Conservation (phyloP, 805 yeast genomes). For the Saturnispora kantuleensis region DNA sequence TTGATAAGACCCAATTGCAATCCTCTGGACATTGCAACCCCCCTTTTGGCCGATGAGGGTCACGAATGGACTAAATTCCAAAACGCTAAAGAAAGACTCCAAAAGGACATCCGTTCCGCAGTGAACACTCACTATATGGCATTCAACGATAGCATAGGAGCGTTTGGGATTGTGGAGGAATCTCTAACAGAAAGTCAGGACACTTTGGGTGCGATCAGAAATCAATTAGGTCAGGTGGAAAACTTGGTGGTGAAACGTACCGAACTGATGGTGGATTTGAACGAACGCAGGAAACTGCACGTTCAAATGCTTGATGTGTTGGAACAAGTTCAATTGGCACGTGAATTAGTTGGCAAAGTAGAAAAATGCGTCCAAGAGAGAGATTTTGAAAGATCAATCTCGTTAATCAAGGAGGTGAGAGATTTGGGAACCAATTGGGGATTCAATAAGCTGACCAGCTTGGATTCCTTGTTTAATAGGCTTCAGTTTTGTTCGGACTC, state of each 20-base stretch:
- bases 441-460: constrained; percentile 49
- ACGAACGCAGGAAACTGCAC: constrained; percentile 50
- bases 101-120: constrained; percentile 49
- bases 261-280: constrained; percentile 52
- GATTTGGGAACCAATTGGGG: constrained; percentile 39
- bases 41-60: constrained; percentile 75
- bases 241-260: constrained; percentile 34
- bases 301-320: constrained; percentile 62
- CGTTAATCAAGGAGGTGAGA: constrained; percentile 29
- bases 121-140: constrained; percentile 78
- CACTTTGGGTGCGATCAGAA: constrained; percentile 17
- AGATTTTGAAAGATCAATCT: constrained; percentile 44
- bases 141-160: constrained; percentile 77
- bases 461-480: constrained; percentile 40
- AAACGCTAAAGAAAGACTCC: constrained; percentile 46
- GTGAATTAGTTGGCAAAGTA: constrained; percentile 47
- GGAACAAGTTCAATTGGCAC: constrained; percentile 53
- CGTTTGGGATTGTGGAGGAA: constrained; percentile 62
- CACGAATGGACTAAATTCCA: constrained; percentile 66
- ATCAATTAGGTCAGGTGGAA: constrained; percentile 15
- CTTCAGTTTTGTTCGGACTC: constrained; percentile 48
- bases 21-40: constrained; percentile 77
- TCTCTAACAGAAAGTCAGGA: constrained; percentile 56
- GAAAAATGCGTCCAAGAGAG: constrained; percentile 64
- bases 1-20: constrained; percentile 49